Percentiles rank a stretch among this genome's conserved stretches.
These are phyloP conservation scores for Dillenia suffruticosa DNA, from an alignment of 164 flowering plant genomes.

Conservation along the genomic window DNA sequence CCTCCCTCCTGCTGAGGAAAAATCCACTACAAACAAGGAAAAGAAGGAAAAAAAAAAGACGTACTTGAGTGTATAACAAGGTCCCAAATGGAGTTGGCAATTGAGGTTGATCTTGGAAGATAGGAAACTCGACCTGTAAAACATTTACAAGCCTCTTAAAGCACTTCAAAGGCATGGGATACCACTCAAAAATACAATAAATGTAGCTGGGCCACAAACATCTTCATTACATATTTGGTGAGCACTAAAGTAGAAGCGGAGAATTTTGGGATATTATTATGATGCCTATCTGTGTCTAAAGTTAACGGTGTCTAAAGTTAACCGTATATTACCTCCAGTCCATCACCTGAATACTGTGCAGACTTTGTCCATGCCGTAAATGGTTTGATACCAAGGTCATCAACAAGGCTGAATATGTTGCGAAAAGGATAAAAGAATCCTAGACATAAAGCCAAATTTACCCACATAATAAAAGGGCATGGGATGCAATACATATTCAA, in stretches of 20 bases:
- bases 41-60: neutral
- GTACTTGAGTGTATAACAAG: conserved; percentile 43
- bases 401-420: conserved; percentile 55
- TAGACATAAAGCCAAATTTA: conserved; percentile 8
- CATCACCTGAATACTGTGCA: conserved; percentile 54
- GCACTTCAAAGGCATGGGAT: no score
- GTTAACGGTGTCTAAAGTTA: no score
- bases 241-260: neutral
- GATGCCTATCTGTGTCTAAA: no score
- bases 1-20: neutral
- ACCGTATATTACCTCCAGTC: conserved; percentile 42
- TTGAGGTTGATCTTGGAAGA: conserved; percentile 48
- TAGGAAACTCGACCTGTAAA: conserved; percentile 56
- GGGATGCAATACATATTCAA: no score
- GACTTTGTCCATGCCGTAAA: conserved; percentile 56
- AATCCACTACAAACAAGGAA: neutral
- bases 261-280: neutral
- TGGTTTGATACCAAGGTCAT: conserved; percentile 57
- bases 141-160: neutral
- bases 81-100: conserved; percentile 57
- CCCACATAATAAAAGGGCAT: no score
- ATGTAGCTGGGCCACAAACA: no score
- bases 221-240: no score
- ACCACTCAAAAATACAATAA: no score
- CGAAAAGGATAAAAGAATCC: conserved; percentile 58